Base-by-base conservation (phyloP, 2,329 filamentous ascomycete species). In the Mycosphaerella sp. region DNA sequence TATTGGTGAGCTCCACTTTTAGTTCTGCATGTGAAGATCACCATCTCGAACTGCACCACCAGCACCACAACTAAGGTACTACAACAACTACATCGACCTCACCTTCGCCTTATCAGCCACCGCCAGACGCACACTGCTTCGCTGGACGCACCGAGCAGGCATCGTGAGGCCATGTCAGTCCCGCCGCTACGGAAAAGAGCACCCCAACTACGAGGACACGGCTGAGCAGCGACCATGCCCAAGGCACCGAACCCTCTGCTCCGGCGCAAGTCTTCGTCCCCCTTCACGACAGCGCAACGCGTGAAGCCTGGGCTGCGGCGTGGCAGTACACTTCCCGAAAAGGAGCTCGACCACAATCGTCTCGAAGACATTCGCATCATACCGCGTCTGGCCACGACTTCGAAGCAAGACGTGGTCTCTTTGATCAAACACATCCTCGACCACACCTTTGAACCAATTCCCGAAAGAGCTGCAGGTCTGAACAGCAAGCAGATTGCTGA, bases 391-490 rank as follows among this genome's bases (percentile, higher is more conserved):
- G 75, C 85, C 4, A 73, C 79, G 44, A 80, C 85, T 64, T 77
- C 84, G 1, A 74, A 80, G 0, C 83, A 86, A 64, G 81, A 82
- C 53, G 62, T 68, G 1, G 27, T 62, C 6, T 59, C 54, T 27
- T 57, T 73, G 17, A 80, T 88, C 63, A 72, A 76, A 45, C 79
- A 84, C 66, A 78, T 84, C 44, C 78, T 77, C 34, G 68, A 64
- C 16, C 73, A 70, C 60, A 86, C 85, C 78, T 89, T 87, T 70
- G 77, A 75, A 35, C 70, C 77, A 1, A 71, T 88, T 9, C 85
- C 85, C 2, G 73, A 76, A 16, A 70, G 70, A 40, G 71, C 71
- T 7, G 72, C 76, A 0, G 84, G 84, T 17, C 81, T 89, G 76
- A 79, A 75, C 59, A 83, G 81, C 4, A 78, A 77, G 16, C 74